These are phyloP conservation scores for Selaginella tamariscina DNA, from an alignment of 75 land plant genomes.

Conservation along the genomic window DNA sequence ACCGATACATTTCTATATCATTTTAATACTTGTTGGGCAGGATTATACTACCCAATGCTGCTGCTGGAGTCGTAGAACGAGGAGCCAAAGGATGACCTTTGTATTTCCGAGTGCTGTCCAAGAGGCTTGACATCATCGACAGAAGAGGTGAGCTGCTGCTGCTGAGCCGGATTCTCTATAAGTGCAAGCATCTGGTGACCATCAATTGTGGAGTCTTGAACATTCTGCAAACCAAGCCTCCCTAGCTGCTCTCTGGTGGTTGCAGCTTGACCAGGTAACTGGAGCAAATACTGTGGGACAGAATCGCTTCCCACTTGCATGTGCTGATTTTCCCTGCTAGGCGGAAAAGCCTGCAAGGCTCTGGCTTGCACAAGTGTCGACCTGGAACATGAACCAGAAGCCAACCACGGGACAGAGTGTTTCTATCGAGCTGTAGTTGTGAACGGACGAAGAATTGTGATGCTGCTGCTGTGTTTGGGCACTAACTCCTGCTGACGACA, in stretches of 20 bases:
- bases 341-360: neutral
- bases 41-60: too few species aligned
- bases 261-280: neutral
- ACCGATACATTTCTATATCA: too few species aligned
- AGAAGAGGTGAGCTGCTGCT: conserved; percentile 1
- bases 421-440: neutral
- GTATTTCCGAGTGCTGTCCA: neutral
- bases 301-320: neutral
- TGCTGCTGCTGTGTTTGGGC: neutral
- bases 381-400: too few species aligned
- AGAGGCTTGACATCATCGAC: neutral
- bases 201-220: neutral
- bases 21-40: too few species aligned
- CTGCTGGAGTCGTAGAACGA: conserved; percentile 1
- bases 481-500: neutral
- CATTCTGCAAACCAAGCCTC: neutral
- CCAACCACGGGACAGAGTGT: neutral
- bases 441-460: neutral
- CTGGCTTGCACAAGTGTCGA: too few species aligned
- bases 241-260: neutral
- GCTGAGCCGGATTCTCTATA: neutral
- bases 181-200: neutral
- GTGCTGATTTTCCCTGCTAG: neutral
- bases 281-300: neutral
- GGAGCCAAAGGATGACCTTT: neutral